Evolutionary conservation across 1,139 yeast species (phyloP).

Genomic region (Taphrina flavorubra): DNA sequence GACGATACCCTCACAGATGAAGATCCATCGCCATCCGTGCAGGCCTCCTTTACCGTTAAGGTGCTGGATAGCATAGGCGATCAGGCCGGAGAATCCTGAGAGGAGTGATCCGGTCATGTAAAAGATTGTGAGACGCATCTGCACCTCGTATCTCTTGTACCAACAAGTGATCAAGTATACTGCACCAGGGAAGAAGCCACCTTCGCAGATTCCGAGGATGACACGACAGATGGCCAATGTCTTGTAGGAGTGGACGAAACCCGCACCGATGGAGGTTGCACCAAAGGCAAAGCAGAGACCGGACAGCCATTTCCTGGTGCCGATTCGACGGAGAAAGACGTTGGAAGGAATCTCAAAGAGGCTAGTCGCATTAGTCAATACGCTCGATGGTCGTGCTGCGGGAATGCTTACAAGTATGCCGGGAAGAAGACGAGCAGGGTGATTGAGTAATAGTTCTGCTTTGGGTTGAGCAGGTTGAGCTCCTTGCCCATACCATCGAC

Average conservation of each 20-base stretch:
- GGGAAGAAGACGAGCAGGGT: conserved; percentile 72
- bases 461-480: conserved; percentile 55
- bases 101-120: conserved; percentile 46
- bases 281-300: conserved; percentile 46
- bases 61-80: conserved; percentile 50
- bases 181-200: conserved; percentile 45
- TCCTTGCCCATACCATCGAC: conserved; percentile 61
- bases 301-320: conserved; percentile 59
- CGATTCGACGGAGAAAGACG: conserved; percentile 62
- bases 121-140: conserved; percentile 42
- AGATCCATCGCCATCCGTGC: conserved; percentile 72
- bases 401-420: conserved; percentile 59
- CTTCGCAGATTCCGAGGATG: conserved; percentile 45
- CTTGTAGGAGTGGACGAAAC: conserved; percentile 64
- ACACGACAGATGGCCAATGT: conserved; percentile 63
- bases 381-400: too few relatives aligned
- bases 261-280: conserved; percentile 57
- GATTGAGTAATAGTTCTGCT: conserved; percentile 57
- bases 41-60: conserved; percentile 50
- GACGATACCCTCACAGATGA: conserved; percentile 69
- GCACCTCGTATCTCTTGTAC: conserved; percentile 44
- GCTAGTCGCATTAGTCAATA: conserved; percentile 4
- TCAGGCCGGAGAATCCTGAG: conserved; percentile 49
- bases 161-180: conserved; percentile 44
- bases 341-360: conserved; percentile 70